phyloP scores from a whole-genome alignment of 257 asterid species.

The Solanum raphanifolium region DNA sequence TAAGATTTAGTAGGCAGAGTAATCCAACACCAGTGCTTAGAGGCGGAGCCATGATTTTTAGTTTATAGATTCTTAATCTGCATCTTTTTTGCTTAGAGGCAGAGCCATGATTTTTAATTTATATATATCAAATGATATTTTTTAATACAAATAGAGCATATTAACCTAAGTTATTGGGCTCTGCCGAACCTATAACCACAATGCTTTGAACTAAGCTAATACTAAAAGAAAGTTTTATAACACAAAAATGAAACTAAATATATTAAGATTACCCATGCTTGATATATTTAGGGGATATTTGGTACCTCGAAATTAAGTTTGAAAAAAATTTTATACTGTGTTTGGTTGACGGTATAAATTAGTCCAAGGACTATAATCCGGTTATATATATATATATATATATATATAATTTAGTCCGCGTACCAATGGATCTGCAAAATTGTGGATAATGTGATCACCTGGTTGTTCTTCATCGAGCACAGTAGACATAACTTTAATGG shows the following conservation, averaged over 20 bases:
- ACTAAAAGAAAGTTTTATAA: neutral
- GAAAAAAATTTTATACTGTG: neutral
- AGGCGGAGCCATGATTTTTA: neutral
- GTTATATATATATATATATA: too few species aligned
- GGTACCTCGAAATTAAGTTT: neutral
- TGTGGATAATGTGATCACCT: constrained; percentile 19
- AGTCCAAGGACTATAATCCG: neutral
- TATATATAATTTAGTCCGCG: neutral
- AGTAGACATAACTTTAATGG: constrained; percentile 49
- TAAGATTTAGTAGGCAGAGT: neutral
- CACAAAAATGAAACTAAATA: neutral
- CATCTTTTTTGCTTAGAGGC: neutral
- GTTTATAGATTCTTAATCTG: neutral
- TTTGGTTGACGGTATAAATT: neutral
- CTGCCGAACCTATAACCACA: neutral
- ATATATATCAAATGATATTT: neutral
- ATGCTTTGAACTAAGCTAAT: neutral
- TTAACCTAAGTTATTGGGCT: neutral
- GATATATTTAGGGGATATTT: neutral
- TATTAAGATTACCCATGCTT: neutral
- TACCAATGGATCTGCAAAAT: neutral
- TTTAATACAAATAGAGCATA: neutral
- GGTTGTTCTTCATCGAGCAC: constrained; percentile 65
- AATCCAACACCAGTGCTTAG: neutral
- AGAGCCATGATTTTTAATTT: neutral